phyloP scores from a whole-genome alignment of 169 alveolate species.

The Plasmodium fragile region DNA sequence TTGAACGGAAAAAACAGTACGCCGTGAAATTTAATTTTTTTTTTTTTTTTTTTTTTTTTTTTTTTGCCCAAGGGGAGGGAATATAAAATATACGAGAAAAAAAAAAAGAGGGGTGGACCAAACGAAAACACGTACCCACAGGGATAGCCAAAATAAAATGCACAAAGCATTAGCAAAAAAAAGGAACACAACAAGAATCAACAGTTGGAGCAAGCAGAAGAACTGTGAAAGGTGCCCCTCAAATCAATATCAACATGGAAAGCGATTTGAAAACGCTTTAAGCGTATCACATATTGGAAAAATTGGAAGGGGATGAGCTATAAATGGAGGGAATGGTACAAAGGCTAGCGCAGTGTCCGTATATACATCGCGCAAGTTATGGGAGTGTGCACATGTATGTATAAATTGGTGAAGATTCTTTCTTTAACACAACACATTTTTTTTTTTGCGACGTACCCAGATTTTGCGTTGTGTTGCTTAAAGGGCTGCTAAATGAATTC shows the following conservation, averaged over 20 bases:
- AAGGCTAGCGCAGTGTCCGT: background rate
- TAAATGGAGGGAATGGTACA: background rate
- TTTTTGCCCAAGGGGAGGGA: constrained; percentile 2
- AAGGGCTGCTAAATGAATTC: background rate
- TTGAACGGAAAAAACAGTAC: constrained; percentile 4
- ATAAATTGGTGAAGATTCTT: background rate
- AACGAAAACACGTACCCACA: background rate
- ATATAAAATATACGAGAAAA: background rate
- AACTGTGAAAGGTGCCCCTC: background rate
- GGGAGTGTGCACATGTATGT: background rate
- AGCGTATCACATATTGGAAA: background rate
- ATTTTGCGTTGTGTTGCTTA: background rate
- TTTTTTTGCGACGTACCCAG: background rate
- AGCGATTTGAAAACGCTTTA: background rate
- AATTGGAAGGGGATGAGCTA: background rate
- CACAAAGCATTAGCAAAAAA: background rate
- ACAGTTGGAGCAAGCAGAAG: background rate
- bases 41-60: constrained; percentile 1
- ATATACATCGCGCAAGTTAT: background rate
- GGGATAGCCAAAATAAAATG: background rate
- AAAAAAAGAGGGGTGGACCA: background rate
- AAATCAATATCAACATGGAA: background rate
- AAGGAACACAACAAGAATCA: background rate
- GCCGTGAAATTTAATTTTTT: background rate
- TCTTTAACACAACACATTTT: background rate